Evolutionary conservation across 2,329 filamentous ascomycete genomes (phyloP), one percentile per base, ranked within the genome.

Genomic region (Cadophora luteo-olivacea): DNA sequence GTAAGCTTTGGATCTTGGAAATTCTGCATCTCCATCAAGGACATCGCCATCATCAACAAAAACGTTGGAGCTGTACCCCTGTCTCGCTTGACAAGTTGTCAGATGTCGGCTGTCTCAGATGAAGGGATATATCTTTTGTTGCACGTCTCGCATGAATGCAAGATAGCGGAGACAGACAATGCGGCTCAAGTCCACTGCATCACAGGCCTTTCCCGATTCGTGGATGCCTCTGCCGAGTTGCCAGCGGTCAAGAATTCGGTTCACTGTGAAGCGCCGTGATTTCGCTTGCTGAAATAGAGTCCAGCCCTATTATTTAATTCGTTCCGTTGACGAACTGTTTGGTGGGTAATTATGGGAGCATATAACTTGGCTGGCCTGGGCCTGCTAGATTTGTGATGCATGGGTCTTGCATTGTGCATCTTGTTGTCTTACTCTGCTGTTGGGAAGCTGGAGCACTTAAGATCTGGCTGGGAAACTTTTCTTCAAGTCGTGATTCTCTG

Each of bases 81-180:
- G 22, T 49, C n/a, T 49, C 45, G 45, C 19, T 22, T 49, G 45
- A 3, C 19, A 2, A 49, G 45, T 19, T 49, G 19, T 49, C 45
- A 49, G 7, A 49, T n/a, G 6, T 2, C n/a, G 45, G 19, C 45
- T 49, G 45, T 49, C n/a, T 49, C 45, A 22, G 22, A 11, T 3
- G 57, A 60, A 36, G 36, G 33, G 45, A 5, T 14, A 29, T 16
- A 32, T 22, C 33, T 69, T 51, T 66, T 69, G 67, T 66, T 69
- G 67, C 67, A 69, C 48, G 41, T 66, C 67, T 69, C 49, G 67
- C 67, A 69, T 69, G 66, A 60, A 69, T 61, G 67, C 67, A 66
- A 54, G 36, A 54, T n/a, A 29, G 64, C 61, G 67, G 67, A 64
- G 25, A 25, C 61, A 19, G 6, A 29, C 14, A 29, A 36, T 63